A percentile compares a stretch with the other conserved stretches of the same genome.
phyloP scores from a whole-genome alignment of 176 grass and related monocot genomes.

The Musa itinerans region DNA sequence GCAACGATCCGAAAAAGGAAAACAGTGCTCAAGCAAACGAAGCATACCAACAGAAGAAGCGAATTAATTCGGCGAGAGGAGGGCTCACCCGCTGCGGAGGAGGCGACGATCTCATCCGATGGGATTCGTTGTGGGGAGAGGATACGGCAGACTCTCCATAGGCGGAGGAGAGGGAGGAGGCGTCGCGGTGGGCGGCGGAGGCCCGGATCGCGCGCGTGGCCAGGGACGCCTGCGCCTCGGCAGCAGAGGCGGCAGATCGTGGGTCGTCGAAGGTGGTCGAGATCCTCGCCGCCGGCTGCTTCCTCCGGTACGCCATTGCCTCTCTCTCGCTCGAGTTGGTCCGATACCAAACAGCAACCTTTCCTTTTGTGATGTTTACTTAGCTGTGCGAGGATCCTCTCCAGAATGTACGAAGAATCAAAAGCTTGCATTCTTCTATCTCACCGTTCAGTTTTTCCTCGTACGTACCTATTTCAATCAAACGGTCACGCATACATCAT shows the following conservation, averaged over 20 bases:
- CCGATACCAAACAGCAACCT: too few species aligned
- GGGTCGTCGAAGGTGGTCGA: slow-evolving; percentile 2
- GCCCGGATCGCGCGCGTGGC: slow-evolving; percentile 91
- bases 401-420: too few species aligned
- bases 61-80: not conserved
- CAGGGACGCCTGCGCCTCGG: slow-evolving; percentile 41
- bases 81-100: slow-evolving; percentile 26
- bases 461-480: too few species aligned
- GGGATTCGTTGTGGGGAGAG: slow-evolving; percentile 24
- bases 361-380: too few species aligned
- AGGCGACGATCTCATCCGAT: slow-evolving; percentile 40
- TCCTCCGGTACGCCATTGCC: slow-evolving; percentile 38
- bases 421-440: too few species aligned
- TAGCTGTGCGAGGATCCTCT: too few species aligned
- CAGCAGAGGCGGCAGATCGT: slow-evolving; percentile 3
- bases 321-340: not conserved
- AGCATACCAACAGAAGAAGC: not conserved
- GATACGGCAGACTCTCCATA: slow-evolving; percentile 47
- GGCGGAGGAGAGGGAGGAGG: slow-evolving; percentile 80
- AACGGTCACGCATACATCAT: too few species aligned
- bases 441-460: too few species aligned
- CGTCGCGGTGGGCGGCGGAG: slow-evolving; percentile 86
- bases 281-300: slow-evolving; percentile 18
- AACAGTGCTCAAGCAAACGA: not conserved
- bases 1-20: not conserved